These are phyloP conservation scores for Cladophialophora carrionii DNA, from an alignment of 2,329 filamentous ascomycete genomes.

Conservation along the genomic window DNA sequence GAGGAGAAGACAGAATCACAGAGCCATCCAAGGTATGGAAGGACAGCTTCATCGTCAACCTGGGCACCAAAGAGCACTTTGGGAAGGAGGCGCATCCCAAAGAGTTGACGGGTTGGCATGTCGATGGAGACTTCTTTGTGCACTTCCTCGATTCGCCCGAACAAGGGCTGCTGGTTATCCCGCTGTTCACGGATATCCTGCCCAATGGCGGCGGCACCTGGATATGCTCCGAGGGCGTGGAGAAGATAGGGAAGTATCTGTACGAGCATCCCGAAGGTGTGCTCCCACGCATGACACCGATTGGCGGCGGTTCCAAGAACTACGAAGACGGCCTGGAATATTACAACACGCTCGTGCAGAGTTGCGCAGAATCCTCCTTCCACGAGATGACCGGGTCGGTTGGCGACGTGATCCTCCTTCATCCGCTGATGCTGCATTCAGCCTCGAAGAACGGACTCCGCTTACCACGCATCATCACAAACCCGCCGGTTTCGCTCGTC, in stretches of 20 bases:
- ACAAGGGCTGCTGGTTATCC: slow-evolving; percentile 69
- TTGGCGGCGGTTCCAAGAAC: slow-evolving; percentile 5
- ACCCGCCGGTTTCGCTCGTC: slow-evolving; percentile 57
- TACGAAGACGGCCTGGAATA: slow-evolving; percentile 32
- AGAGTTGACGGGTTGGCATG: slow-evolving; percentile 65
- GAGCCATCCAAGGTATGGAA: slow-evolving; percentile 58
- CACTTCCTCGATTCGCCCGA: slow-evolving; percentile 73
- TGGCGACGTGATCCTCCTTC: slow-evolving; percentile 59
- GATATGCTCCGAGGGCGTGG: slow-evolving; percentile 61
- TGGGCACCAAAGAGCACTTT: slow-evolving; percentile 61
- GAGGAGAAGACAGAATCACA: slow-evolving; percentile 61
- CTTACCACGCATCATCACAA: slow-evolving; percentile 58
- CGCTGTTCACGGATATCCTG: slow-evolving; percentile 66
- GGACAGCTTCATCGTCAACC: slow-evolving; percentile 71
- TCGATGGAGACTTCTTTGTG: slow-evolving; percentile 73
- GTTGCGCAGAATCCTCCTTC: slow-evolving; percentile 51
- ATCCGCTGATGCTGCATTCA: slow-evolving; percentile 61
- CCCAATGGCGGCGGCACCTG: slow-evolving; percentile 66
- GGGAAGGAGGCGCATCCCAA: slow-evolving; percentile 56
- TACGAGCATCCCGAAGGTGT: slow-evolving; percentile 67
- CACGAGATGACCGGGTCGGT: slow-evolving; percentile 57
- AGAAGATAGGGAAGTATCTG: slow-evolving; percentile 37
- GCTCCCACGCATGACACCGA: slow-evolving; percentile 63
- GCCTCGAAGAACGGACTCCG: slow-evolving; percentile 56
- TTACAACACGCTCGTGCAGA: slow-evolving; percentile 49